Evolutionary conservation across 805 yeast genomes (phyloP), one percentile per base, ranked within the genome.

Genomic region (Candida pini): DNA sequence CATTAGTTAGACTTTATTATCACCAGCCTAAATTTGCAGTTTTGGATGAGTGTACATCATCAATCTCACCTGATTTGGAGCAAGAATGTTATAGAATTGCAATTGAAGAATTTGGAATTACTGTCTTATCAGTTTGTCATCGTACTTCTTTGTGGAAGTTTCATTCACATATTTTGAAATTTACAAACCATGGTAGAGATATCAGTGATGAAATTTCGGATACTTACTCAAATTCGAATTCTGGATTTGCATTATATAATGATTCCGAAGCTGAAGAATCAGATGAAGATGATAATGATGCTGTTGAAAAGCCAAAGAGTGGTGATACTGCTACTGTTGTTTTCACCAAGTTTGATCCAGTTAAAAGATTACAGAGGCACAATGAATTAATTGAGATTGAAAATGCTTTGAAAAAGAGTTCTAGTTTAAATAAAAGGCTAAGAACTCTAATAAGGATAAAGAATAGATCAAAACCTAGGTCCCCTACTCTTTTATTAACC

Each of bases 21-120:
- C 96, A 89, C 58, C 71, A 73, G 49, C 97, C 97, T 2, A 82
- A 78, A 57, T 89, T 88, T 68, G 97, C 97, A 0, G 95, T 89
- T 18, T 66, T 89, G 44, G 97, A 89, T 62, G 97, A 89, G 64
- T 89, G 96, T 59, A 89, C 97, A 1, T 86, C 96, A 4, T 90
- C 95, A 1, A 95, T 89, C 2, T 80, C 96, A 0, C 85, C 92
- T 9, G 84, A 82, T 40, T 81, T 88, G 76, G 97, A 89, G 55
- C 86, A 82, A 42, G 77, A 80, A 48, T 88, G 90, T 85, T 89
- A 89, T 52, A 60, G 76, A 33, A 81, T 82, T 50, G 96, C 96
- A 0, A 62, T 50, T 7, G 84, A 82, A 53, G 65, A 69, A 13
- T 66, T 84, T 41, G 85, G 86, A 0, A 87, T 88, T 37, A 83